Evolutionary conservation across 495 filamentous ascomycete genomes (phyloP), one percentile per base, ranked within the genome.

Genomic region (Darksidea phi): DNA sequence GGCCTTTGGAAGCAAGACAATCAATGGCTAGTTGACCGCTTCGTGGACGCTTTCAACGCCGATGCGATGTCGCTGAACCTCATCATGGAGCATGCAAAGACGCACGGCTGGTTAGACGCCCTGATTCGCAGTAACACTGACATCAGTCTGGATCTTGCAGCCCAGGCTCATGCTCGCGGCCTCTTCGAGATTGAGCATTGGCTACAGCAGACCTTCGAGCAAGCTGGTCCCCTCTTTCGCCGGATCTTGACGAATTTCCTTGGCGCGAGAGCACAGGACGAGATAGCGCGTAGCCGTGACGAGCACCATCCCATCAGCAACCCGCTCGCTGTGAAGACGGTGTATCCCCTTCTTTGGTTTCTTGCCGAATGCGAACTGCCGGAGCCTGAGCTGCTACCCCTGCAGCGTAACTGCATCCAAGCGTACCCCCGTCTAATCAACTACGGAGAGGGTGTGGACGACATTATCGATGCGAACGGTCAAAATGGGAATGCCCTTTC

Each of bases 381-480:
- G 5, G 79, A 81, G 37, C 79, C 84, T 56, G 81, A 85, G 23
- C 76, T 83, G 17, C 80, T 82, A 6, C 76, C 75, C 10, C 81
- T 95, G 48, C 90, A 97, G 73, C 84, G 95, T 37, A 79, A 84
- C 37, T 97, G 91, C 71, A 89, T 99, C 54, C 90, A 91, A 41
- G 87, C 88, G 0, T 99, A 96, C 66, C 94, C 94, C n/a, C 81
- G 94, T 49, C 78, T 99, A 43, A 95, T 97, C 74, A 97, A 97
- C 69, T 96, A 96, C 68, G 93, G 91, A 1, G 89, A 95, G 75
- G 90, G 87, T 7, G 88, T 86, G 60, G 91, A 96, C 73, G 88
- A 93, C 43, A 88, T 94, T 38, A 90, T 96, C 61, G 88, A 97
- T 68, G 80, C 81, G 18, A 94, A 95, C 67, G 88, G 91, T 28